phyloP scores from a whole-genome alignment of 208 protist species.

The Leishmania arabica region DNA sequence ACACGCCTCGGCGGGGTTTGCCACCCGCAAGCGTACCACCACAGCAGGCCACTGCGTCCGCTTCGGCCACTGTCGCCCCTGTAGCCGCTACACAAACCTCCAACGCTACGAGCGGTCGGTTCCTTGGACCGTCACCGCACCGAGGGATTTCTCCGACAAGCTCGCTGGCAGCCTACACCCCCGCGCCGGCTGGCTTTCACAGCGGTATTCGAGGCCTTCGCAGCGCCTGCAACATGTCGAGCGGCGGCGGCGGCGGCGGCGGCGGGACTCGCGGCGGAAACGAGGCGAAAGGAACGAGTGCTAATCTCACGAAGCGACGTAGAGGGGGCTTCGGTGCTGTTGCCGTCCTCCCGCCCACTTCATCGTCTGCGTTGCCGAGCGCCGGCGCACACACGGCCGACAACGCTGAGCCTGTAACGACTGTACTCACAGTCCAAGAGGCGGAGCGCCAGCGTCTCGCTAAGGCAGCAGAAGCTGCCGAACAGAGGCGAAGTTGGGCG shows the following conservation, averaged over 20 bases:
- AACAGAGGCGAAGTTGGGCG: background rate
- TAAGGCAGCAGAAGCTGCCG: background rate
- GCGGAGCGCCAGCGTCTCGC: background rate
- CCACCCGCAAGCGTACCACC: background rate
- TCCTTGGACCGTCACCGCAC: background rate
- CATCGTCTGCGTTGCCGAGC: background rate
- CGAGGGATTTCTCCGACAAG: background rate
- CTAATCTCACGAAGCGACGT: background rate
- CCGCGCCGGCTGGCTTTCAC: slow-evolving; percentile 13
- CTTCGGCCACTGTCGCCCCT: background rate
- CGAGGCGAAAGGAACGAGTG: background rate
- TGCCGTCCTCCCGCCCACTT: background rate
- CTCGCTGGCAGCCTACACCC: background rate
- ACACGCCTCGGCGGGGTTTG: background rate
- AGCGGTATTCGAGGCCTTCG: slow-evolving; percentile 27
- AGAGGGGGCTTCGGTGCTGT: slow-evolving; percentile 28
- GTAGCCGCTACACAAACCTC: background rate
- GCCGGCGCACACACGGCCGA: background rate
- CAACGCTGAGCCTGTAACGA: background rate
- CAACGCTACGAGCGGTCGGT: no score
- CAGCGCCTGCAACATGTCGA: background rate
- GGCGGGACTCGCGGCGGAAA: background rate
- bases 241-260: background rate
- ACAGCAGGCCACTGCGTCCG: background rate
- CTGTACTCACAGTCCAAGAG: background rate